Percentiles rank a stretch among this genome's conserved stretches.
These are phyloP conservation scores for Aureobasidium zeae DNA, from an alignment of 2,329 filamentous ascomycete genomes.

Conservation along the genomic window DNA sequence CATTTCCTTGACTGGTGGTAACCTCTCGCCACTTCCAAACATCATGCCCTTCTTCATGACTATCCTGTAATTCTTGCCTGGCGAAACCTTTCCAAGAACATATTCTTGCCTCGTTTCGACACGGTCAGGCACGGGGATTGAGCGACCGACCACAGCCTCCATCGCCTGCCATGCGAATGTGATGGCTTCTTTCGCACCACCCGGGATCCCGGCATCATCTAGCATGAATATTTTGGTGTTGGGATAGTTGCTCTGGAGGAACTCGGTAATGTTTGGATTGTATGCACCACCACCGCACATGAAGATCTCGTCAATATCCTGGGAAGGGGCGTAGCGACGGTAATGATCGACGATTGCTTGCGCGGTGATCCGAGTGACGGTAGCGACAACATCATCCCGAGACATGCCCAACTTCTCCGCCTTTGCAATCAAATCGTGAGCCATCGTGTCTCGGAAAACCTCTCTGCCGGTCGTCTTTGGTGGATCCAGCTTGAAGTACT, in stretches of 20 bases:
- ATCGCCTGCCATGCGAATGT: constrained; percentile 54
- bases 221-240: constrained; percentile 45
- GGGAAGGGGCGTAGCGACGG: constrained; percentile 40
- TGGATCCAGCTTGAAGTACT: constrained; percentile 44
- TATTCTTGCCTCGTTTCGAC: constrained; percentile 45
- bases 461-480: constrained; percentile 53
- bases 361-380: constrained; percentile 50
- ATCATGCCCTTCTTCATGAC: constrained; percentile 45
- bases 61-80: constrained; percentile 46
- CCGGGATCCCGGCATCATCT: constrained; percentile 49
- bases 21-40: constrained; percentile 39
- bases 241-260: constrained; percentile 43
- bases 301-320: constrained; percentile 47
- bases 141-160: constrained; percentile 48
- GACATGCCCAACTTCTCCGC: constrained; percentile 38
- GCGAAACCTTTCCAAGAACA: constrained; percentile 47
- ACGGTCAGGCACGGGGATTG: constrained; percentile 45
- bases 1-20: constrained; percentile 43
- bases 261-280: constrained; percentile 49
- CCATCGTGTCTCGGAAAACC: constrained; percentile 50
- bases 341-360: constrained; percentile 48
- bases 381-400: constrained; percentile 47
- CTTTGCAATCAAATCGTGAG: constrained; percentile 43
- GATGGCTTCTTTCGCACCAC: constrained; percentile 50
- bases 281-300: constrained; percentile 52